Percentiles rank a stretch among this genome's conserved stretches.
These are phyloP conservation scores for Rhizopus arrhizus DNA, from an alignment of 371 early-diverging fungal genomes.

Conservation along the genomic window DNA sequence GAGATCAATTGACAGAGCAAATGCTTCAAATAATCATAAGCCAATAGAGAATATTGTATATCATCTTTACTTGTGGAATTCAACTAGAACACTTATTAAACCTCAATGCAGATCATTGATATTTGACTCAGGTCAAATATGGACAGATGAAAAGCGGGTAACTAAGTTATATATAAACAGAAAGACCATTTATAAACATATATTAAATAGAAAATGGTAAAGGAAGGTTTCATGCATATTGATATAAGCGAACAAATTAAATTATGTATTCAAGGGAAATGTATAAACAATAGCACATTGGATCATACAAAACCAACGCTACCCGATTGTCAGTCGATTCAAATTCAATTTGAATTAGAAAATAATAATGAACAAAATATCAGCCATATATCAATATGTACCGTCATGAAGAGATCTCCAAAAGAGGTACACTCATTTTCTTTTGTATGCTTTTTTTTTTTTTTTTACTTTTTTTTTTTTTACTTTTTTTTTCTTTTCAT, in stretches of 20 bases:
- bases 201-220: constrained; percentile 9
- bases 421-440: constrained; percentile 13
- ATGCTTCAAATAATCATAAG: not conserved
- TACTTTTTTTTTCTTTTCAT: not conserved
- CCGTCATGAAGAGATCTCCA: constrained; percentile 19
- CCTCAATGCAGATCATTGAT: constrained; percentile 21
- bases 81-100: constrained; percentile 24
- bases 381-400: constrained; percentile 27
- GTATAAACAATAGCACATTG: not conserved
- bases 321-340: not conserved
- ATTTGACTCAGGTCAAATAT: constrained; percentile 17
- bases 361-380: constrained; percentile 28
- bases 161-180: not conserved
- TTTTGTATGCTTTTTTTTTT: no score
- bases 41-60: constrained; percentile 13
- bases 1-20: constrained; percentile 23
- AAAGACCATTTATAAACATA: not conserved
- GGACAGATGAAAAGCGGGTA: constrained; percentile 16
- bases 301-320: not conserved
- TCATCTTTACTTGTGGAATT: constrained; percentile 31
- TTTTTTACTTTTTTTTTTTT: not conserved
- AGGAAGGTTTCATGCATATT: constrained; percentile 31
- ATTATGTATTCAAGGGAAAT: not conserved
- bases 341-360: constrained; percentile 13
- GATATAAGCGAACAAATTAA: constrained; percentile 15